These are phyloP conservation scores for Talaromyces albobiverticillius DNA, from an alignment of 2,329 filamentous ascomycete species.

Conservation along the genomic window DNA sequence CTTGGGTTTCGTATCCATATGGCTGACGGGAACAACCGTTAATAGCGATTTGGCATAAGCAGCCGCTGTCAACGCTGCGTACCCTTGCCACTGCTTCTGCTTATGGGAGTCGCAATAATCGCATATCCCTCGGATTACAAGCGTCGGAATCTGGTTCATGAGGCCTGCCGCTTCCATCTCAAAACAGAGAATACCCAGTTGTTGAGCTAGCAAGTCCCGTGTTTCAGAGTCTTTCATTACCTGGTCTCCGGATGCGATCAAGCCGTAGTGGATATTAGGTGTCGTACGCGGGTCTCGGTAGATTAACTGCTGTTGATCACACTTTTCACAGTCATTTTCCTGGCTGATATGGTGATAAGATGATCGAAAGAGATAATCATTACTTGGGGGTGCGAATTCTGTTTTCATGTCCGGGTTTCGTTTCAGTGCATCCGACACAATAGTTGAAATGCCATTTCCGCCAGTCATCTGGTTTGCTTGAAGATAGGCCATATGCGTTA, in stretches of 20 bases:
- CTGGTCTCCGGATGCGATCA: conserved; percentile 2
- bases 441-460: background rate
- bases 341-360: background rate
- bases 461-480: conserved; percentile 1
- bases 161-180: too few relatives aligned
- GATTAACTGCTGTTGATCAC: background rate
- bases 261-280: background rate
- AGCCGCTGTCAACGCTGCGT: conserved; percentile 29
- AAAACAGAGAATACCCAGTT: conserved; percentile 18
- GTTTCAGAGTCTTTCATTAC: background rate
- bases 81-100: conserved; percentile 34
- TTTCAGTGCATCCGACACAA: conserved; percentile 7
- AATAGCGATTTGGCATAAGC: conserved; percentile 20
- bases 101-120: too few relatives aligned
- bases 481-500: background rate
- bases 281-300: background rate
- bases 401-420: conserved; percentile 4
- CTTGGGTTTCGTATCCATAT: background rate
- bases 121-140: too few relatives aligned
- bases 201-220: background rate
- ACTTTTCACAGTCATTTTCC: background rate
- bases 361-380: background rate
- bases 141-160: too few relatives aligned
- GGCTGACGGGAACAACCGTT: conserved; percentile 5
- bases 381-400: background rate